phyloP scores from a whole-genome alignment of 2,329 filamentous ascomycete species.

The Purpureocillium takamizusanense region DNA sequence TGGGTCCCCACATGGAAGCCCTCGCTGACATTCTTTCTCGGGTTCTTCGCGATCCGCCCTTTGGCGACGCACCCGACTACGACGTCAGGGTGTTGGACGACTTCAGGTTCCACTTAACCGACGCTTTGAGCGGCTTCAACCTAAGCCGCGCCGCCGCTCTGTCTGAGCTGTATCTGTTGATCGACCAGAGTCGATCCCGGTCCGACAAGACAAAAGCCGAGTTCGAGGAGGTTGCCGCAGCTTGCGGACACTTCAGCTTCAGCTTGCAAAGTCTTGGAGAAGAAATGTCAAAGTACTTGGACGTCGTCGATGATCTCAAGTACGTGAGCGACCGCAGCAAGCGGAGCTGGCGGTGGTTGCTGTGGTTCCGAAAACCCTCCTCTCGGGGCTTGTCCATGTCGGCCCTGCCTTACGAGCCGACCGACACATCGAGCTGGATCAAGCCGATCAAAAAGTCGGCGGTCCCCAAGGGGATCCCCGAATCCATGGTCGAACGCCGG shows the following conservation, averaged over 20 bases:
- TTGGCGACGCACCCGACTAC: slow-evolving; percentile 28
- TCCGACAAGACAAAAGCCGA: slow-evolving; percentile 69
- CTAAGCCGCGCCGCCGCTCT: slow-evolving; percentile 64
- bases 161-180: slow-evolving; percentile 63
- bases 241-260: slow-evolving; percentile 87
- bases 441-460: slow-evolving; percentile 36
- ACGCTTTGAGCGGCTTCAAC: slow-evolving; percentile 67
- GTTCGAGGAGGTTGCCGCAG: slow-evolving; percentile 85
- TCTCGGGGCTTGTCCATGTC: slow-evolving; percentile 5
- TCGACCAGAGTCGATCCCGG: slow-evolving; percentile 54
- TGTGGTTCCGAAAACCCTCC: slow-evolving; percentile 51
- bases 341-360: slow-evolving; percentile 69
- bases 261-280: slow-evolving; percentile 80
- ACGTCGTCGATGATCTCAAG: slow-evolving; percentile 73
- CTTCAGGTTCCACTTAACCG: slow-evolving; percentile 64
- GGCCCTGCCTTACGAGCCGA: slow-evolving; percentile 11
- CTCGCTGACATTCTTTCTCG: slow-evolving; percentile 75
- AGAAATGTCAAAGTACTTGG: slow-evolving; percentile 70
- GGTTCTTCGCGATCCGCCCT: slow-evolving; percentile 74
- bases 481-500: slow-evolving; percentile 33
- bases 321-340: slow-evolving; percentile 51
- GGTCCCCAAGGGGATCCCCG: slow-evolving; percentile 39
- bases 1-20: slow-evolving; percentile 86
- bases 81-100: slow-evolving; percentile 57
- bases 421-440: slow-evolving; percentile 27